phyloP scores from a whole-genome alignment of 805 yeast genomes.

The Wickerhamomyces pijperi region DNA sequence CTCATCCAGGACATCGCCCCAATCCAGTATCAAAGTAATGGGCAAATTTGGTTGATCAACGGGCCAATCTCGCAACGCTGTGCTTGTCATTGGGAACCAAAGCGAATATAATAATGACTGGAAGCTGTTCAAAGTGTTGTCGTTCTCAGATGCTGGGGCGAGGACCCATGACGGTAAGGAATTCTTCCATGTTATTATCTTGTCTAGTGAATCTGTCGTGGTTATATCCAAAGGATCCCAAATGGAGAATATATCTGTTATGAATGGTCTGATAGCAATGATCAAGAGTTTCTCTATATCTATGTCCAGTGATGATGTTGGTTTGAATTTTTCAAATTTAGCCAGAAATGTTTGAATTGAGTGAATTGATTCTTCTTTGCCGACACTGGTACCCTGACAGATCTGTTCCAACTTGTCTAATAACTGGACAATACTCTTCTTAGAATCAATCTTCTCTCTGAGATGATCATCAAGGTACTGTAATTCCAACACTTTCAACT shows the following conservation, averaged over 20 bases:
- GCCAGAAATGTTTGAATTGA: too few relatives aligned
- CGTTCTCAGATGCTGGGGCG: constrained; percentile 6
- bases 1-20: constrained; percentile 27
- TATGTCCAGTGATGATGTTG: not conserved
- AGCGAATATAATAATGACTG: constrained; percentile 24
- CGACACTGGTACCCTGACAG: too few relatives aligned
- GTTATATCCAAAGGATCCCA: constrained; percentile 30
- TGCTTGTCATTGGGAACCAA: constrained; percentile 25
- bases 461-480: not conserved
- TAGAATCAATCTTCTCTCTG: too few relatives aligned
- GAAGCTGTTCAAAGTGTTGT: constrained; percentile 13
- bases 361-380: not conserved
- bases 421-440: too few relatives aligned
- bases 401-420: too few relatives aligned
- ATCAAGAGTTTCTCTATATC: constrained; percentile 9
- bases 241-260: constrained; percentile 10
- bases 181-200: constrained; percentile 19
- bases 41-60: constrained; percentile 27
- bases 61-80: constrained; percentile 26
- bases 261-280: constrained; percentile 14
- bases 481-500: not conserved
- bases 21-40: constrained; percentile 27
- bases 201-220: constrained; percentile 18
- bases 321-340: too few relatives aligned
- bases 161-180: constrained; percentile 4